Percentiles rank a stretch among this genome's conserved stretches.
These are phyloP conservation scores for Pleoardoris graminearum DNA, from an alignment of 2,329 filamentous ascomycete species.

Conservation along the genomic window DNA sequence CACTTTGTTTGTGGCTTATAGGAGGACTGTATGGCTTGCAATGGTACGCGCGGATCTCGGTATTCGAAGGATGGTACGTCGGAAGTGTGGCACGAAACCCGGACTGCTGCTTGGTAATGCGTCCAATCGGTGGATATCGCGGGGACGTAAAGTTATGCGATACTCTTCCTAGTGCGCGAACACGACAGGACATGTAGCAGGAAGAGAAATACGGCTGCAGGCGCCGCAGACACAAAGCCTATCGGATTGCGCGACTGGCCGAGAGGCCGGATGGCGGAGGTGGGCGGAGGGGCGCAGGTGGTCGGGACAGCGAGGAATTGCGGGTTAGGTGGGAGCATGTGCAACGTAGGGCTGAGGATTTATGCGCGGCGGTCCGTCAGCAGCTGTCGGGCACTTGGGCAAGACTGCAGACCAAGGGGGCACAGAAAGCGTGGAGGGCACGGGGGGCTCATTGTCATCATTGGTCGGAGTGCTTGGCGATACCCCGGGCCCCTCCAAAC, in stretches of 20 bases:
- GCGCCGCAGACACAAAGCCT: conserved; percentile 6
- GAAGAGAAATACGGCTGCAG: conserved; percentile 16
- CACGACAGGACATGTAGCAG: conserved; percentile 30
- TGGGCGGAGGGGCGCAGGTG: conserved; percentile 2
- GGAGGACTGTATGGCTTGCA: conserved; percentile 8
- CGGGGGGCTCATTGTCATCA: neutral
- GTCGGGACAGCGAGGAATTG: conserved; percentile 4
- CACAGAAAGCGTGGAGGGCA: neutral
- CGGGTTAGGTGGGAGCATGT: neutral
- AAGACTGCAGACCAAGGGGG: neutral
- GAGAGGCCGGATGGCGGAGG: neutral
- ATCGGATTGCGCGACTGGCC: neutral
- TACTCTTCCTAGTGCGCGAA: conserved; percentile 22
- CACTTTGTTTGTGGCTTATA: conserved; percentile 26
- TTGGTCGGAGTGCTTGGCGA: conserved; percentile 2
- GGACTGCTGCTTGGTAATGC: conserved; percentile 19
- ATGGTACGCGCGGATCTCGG: conserved; percentile 18
- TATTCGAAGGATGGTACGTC: conserved; percentile 8
- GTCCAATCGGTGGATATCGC: conserved; percentile 12
- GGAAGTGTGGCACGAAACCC: conserved; percentile 18
- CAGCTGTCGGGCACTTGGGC: neutral
- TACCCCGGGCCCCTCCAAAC: neutral
- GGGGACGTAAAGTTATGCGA: conserved; percentile 13
- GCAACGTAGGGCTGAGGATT: neutral
- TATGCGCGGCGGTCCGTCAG: neutral